Conservation (phyloP, 2,329 filamentous ascomycete species). For the Lecanosticta acicola region DNA sequence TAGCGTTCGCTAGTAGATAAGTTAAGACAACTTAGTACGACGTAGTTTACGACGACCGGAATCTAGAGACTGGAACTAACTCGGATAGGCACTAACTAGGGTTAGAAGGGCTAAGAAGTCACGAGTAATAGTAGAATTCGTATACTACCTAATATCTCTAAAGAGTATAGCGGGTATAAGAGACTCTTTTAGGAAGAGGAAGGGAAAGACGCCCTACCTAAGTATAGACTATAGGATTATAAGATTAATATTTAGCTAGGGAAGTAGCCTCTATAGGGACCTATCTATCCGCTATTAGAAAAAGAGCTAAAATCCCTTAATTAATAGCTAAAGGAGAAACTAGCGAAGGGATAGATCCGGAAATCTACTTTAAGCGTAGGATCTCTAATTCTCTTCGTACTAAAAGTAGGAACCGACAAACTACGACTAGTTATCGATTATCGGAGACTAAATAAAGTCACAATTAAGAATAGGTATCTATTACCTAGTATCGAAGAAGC, state of each 20-base stretch:
- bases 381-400: constrained; percentile 18
- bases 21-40: no score
- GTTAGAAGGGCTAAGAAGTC: no score
- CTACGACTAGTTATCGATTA: constrained; percentile 21
- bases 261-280: constrained; percentile 9
- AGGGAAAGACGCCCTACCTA: constrained; percentile 6
- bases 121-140: neutral
- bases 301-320: constrained; percentile 4
- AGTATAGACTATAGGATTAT: constrained; percentile 8
- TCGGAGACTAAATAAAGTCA: constrained; percentile 22
- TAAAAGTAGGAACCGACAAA: constrained; percentile 18
- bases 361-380: constrained; percentile 6
- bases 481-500: constrained; percentile 21
- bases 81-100: no score
- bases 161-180: constrained; percentile 11
- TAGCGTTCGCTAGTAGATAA: no score
- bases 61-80: no score
- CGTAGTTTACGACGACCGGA: no score
- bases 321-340: constrained; percentile 5
- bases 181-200: constrained; percentile 11
- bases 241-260: constrained; percentile 8
- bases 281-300: constrained; percentile 4
- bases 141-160: constrained; percentile 2
- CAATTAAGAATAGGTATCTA: constrained; percentile 24
- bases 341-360: constrained; percentile 4